phyloP scores from a whole-genome alignment of 2,329 filamentous ascomycete genomes.

The Cladophialophora exuberans region DNA sequence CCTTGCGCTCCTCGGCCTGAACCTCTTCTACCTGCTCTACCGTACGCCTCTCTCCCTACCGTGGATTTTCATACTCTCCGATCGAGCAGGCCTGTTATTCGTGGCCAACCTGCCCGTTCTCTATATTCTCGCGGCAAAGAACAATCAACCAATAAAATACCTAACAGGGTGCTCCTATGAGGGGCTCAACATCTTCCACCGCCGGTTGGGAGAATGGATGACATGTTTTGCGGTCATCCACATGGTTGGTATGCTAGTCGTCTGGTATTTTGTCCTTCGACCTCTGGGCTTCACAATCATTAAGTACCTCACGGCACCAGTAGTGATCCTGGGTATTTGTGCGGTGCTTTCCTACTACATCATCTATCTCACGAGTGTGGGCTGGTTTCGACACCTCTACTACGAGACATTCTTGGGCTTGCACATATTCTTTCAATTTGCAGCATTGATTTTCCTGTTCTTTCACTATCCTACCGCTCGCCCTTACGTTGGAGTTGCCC shows the following conservation, averaged over 20 bases:
- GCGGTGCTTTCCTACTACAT: slow-evolving; percentile 62
- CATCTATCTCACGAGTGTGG: slow-evolving; percentile 65
- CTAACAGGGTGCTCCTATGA: slow-evolving; percentile 69
- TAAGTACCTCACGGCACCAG: slow-evolving; percentile 55
- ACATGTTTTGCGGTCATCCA: slow-evolving; percentile 64
- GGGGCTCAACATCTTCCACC: slow-evolving; percentile 67
- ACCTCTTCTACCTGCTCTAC: slow-evolving; percentile 62
- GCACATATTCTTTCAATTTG: slow-evolving; percentile 62
- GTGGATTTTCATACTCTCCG: slow-evolving; percentile 61
- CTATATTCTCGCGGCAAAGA: slow-evolving; percentile 67
- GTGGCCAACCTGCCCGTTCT: slow-evolving; percentile 55
- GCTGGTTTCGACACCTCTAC: slow-evolving; percentile 61
- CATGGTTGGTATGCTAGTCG: slow-evolving; percentile 55
- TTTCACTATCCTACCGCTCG: slow-evolving; percentile 60
- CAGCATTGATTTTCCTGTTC: slow-evolving; percentile 60
- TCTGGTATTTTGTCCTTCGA: slow-evolving; percentile 58
- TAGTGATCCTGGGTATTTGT: slow-evolving; percentile 58
- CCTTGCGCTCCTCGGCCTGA: slow-evolving; percentile 56
- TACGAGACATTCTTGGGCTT: slow-evolving; percentile 66
- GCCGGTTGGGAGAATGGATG: slow-evolving; percentile 64
- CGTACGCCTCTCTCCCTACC: slow-evolving; percentile 51
- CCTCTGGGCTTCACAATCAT: slow-evolving; percentile 54
- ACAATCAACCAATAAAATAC: slow-evolving; percentile 62
- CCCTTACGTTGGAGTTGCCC: slow-evolving; percentile 57
- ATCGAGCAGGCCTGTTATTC: slow-evolving; percentile 59